Evolutionary conservation across 306 rosid species (phyloP), one percentile per base, ranked within the genome.

Genomic region (Quercus berberidifolia): DNA sequence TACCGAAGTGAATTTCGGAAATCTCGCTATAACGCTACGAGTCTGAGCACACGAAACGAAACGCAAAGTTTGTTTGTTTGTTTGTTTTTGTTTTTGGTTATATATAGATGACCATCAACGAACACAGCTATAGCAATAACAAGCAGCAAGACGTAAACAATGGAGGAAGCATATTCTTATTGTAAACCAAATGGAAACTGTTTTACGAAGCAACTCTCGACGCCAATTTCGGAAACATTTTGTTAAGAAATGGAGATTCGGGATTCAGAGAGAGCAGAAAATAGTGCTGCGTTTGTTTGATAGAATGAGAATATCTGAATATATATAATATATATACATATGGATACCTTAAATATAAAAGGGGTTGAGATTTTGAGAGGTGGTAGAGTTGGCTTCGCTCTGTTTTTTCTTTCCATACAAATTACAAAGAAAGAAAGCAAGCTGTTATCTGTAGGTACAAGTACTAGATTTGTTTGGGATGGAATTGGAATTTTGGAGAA

Each of bases 51-150:
- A 41, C 28, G 31, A 69, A 68, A 6, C 3, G 46, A 41, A 41
- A 41, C 46, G 11, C 46, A 8, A 41, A 41, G 43, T 38, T 38
- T 38, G 46, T 38, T 6, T 17, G 33, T 25, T 5, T 81, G 14
- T 49, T 12, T 49, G 4, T 12, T 10, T 49, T 49, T 49, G 54
- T 49, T 49, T 49, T 41, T 41, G 46, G 46, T 41, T 41, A 8
- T 41, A 41, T 41, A 7, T 82, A 77, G 86, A 85, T 77, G 83
- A 77, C 73, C 86, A 76, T 85, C 83, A 85, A 87, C 79, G 73
- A 79, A 85, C 84, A 68, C 74, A 41, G 46, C 28, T 11, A 41
- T 18, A 31, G n/a, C 72, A 35, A 41, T 8, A 41, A 41, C 46
- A 41, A 41, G 46, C 46, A 41, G 46, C 11, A 41, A 41, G 46